Base-by-base conservation (phyloP, 2,329 filamentous ascomycete genomes). In the Aspergillus thermomutatus region DNA sequence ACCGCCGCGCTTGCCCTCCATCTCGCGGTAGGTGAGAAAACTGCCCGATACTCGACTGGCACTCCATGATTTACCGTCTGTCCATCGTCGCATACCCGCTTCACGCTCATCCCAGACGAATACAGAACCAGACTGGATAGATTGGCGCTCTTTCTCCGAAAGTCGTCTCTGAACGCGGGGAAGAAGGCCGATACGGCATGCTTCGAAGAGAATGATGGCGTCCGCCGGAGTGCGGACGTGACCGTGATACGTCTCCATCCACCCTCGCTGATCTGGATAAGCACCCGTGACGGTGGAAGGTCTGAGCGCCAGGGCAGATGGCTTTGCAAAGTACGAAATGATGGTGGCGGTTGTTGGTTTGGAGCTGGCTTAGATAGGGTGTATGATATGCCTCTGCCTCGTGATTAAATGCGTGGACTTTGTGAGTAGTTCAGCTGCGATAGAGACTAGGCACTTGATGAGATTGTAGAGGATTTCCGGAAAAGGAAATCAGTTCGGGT, bases 81-180 rank as follows among this genome's bases (percentile, higher is more conserved):
- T 99, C 94, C 94, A 99, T 75, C 94, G 83, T 69, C 94, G 85
- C 94, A 99, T 99, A 64, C 94, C 94, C 10, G 94, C 94, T 79
- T 99, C 94, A 66, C 93, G 83, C 80, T 99, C 94, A 74, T 99
- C 94, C 94, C 94, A 99, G n/a, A 99, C 94, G 69, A 97, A 99
- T 3, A 99, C 93, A 0, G 94, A 99, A 46, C 94, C 94, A 0
- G 93, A 96, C 69, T 91, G 88, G 73, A 99, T 99, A 3, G 91
- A 91, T 72, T 97, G 92, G 60, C 94, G 86, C 78, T 99, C 94
- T 78, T 97, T 97, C 76, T 99, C 94, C 2, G 94, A 97, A 58
- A 97, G 79, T 67, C 94, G 84, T 65, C 94, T 85, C 79, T 97
- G 94, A 5, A 99, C 94, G 64, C 94, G 87, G 28, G 94, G 94